Evolutionary conservation across 208 protist genomes (phyloP).

Genomic region (Leishmania arabica): DNA sequence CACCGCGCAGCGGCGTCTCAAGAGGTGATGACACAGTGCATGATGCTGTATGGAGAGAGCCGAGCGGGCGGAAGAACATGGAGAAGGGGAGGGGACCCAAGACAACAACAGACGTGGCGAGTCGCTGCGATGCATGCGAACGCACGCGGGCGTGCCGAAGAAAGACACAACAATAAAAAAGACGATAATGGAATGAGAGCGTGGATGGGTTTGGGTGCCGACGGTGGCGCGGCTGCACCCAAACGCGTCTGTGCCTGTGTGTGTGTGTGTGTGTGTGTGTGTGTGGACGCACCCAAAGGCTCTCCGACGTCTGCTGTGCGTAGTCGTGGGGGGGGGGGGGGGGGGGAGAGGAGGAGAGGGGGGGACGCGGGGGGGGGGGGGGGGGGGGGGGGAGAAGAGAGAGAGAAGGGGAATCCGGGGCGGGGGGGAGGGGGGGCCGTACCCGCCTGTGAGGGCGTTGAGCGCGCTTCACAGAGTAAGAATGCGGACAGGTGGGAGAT

Average conservation of each 20-base stretch:
- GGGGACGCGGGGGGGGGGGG: too few species aligned
- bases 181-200: not conserved
- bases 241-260: not conserved
- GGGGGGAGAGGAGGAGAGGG: too few species aligned
- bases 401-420: not conserved
- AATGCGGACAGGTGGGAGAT: not conserved
- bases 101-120: not conserved
- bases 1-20: conserved; percentile 1
- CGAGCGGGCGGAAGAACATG: not conserved
- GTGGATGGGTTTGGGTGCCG: not conserved
- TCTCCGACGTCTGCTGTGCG: not conserved
- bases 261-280: not conserved
- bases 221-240: not conserved
- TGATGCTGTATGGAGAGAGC: not conserved
- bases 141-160: not conserved
- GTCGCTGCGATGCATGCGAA: conserved; percentile 1
- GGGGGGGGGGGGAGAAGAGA: not conserved
- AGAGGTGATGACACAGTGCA: not conserved
- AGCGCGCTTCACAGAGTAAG: not conserved
- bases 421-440: not conserved
- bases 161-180: not conserved
- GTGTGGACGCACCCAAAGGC: too few species aligned
- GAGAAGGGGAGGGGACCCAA: not conserved
- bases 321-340: not conserved
- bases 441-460: not conserved